These are phyloP conservation scores for Candida smagusa DNA, from an alignment of 1,139 yeast genomes.

Conservation along the genomic window DNA sequence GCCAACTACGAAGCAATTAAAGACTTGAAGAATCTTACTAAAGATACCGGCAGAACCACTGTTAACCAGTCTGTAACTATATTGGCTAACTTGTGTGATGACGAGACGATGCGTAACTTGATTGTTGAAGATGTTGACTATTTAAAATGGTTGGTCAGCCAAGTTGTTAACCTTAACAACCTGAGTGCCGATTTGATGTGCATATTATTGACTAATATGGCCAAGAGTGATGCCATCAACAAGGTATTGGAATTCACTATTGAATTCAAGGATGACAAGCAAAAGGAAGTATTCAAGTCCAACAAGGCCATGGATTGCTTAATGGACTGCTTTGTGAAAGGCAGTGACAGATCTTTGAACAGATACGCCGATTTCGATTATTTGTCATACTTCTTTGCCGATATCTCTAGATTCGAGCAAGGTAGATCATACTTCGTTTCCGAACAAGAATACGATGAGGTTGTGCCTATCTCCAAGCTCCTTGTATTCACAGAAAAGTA, in stretches of 20 bases:
- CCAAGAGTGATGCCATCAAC: slow-evolving; percentile 68
- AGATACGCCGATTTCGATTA: slow-evolving; percentile 76
- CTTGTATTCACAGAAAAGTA: slow-evolving; percentile 81
- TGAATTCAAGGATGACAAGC: slow-evolving; percentile 26
- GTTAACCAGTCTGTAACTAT: slow-evolving; percentile 74
- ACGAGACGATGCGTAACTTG: slow-evolving; percentile 55
- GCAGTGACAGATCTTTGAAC: slow-evolving; percentile 69
- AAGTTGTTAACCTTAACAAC: slow-evolving; percentile 56
- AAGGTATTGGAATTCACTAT: slow-evolving; percentile 50
- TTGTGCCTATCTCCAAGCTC: slow-evolving; percentile 75
- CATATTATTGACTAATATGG: slow-evolving; percentile 79
- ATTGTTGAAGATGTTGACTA: slow-evolving; percentile 65
- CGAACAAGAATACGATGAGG: slow-evolving; percentile 68
- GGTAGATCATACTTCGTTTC: slow-evolving; percentile 79
- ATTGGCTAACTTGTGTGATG: slow-evolving; percentile 79
- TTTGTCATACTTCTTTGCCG: slow-evolving; percentile 85
- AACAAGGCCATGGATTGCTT: slow-evolving; percentile 70
- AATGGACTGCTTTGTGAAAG: slow-evolving; percentile 88
- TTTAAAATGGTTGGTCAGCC: slow-evolving; percentile 50
- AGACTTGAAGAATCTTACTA: slow-evolving; percentile 63
- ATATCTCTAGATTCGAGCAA: slow-evolving; percentile 64
- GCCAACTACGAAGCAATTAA: slow-evolving; percentile 69
- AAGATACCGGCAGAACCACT: slow-evolving; percentile 49
- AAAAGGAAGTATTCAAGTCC: slow-evolving; percentile 49
- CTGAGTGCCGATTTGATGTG: slow-evolving; percentile 78